These are phyloP conservation scores for Claviceps digitariae DNA, from an alignment of 2,329 filamentous ascomycete species.

Conservation along the genomic window DNA sequence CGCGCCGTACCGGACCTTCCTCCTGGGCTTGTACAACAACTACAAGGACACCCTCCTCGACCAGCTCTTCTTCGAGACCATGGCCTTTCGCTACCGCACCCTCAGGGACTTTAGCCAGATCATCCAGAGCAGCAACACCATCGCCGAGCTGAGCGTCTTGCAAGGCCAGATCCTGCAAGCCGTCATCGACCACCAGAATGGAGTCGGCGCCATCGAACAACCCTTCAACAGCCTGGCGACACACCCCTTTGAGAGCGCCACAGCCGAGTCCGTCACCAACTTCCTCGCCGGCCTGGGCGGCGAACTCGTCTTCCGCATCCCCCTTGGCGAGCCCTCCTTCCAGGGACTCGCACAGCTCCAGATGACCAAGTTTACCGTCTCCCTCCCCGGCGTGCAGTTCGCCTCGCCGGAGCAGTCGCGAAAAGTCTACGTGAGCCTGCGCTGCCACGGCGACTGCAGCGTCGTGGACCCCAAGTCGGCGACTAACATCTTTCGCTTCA, in stretches of 20 bases:
- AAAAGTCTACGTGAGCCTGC: background rate
- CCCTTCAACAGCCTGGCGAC: background rate
- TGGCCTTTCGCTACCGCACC: background rate
- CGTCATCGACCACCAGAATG: background rate
- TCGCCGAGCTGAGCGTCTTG: background rate
- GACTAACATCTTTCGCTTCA: background rate
- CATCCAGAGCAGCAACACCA: background rate
- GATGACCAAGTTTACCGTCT: background rate
- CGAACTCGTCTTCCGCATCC: background rate
- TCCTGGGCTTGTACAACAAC: background rate
- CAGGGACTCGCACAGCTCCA: background rate
- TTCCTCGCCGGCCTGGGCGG: background rate
- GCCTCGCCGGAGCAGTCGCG: background rate
- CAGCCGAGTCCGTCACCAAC: background rate
- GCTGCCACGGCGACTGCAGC: background rate
- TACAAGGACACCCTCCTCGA: background rate
- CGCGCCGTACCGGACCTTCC: background rate
- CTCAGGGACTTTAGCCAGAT: background rate
- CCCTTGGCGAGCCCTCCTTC: background rate
- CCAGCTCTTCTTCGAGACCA: background rate
- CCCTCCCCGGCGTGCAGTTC: background rate
- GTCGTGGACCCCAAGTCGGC: background rate
- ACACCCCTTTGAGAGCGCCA: background rate
- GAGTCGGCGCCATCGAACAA: background rate
- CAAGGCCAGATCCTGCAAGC: background rate